Conservation (phyloP, 2,329 filamentous ascomycete genomes). For the Diaporthe sp. region DNA sequence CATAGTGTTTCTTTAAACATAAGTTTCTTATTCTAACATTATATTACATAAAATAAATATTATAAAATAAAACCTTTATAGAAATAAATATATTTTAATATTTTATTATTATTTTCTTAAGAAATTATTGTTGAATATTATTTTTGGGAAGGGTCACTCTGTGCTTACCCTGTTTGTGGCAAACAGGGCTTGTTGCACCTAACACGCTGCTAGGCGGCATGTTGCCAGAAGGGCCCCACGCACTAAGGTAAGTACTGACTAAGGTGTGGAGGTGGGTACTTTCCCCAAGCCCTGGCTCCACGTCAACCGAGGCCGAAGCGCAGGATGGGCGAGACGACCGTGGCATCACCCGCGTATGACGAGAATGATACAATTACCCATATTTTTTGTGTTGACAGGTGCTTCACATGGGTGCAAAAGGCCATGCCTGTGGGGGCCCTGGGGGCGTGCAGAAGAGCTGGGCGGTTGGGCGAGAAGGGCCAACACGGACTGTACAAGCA, state of each 20-base stretch:
- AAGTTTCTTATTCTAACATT: no score
- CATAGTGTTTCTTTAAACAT: no score
- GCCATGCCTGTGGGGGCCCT: background rate
- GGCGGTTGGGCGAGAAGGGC: background rate
- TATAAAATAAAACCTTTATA: no score
- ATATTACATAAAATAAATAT: no score
- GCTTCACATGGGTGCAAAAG: background rate
- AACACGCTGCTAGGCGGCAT: no score
- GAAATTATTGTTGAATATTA: no score
- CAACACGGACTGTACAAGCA: background rate
- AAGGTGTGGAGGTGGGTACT: constrained; percentile 20
- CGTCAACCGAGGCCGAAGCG: constrained; percentile 5
- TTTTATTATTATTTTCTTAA: no score
- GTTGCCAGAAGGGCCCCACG: no score
- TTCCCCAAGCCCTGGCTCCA: constrained; percentile 10
- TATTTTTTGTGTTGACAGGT: background rate
- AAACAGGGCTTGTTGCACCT: no score
- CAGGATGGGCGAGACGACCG: background rate
- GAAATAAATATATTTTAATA: no score
- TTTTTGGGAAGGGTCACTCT: no score
- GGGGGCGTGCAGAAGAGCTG: background rate
- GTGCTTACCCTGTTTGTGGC: no score
- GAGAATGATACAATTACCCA: background rate
- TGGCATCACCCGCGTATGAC: constrained; percentile 1
- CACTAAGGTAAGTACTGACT: constrained; percentile 3